Base-by-base conservation (phyloP, 176 grass and related monocot genomes). In the Zoysia pacifica region DNA sequence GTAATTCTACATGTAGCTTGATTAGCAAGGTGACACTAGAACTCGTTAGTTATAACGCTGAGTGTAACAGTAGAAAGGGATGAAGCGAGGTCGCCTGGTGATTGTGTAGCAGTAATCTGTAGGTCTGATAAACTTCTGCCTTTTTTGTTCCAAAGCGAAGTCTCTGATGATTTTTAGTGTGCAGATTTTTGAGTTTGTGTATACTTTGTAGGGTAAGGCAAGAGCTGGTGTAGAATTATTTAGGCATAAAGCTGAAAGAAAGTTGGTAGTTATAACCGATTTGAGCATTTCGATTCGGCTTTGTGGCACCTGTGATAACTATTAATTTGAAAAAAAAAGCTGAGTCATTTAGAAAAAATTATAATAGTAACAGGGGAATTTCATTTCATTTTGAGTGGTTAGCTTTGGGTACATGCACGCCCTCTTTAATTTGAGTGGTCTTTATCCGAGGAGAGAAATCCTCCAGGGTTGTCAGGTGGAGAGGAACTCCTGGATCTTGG, bases 11-110 rank as follows among this genome's bases (percentile, higher is more conserved):
- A 15, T 78, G 82, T 89, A 81, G 73, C 50, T 56, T 77, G 18
- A 62, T 70, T 75, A 63, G 58, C 16, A 35, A 43, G 86, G 77
- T 79, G 64, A 40, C 48, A 75, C 15, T 70, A 19, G 53, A 65
- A 82, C 79, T 49, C 41, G 58, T 79, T 78, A 77, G 78, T 37
- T 73, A 67, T 61, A 61, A 66, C 58, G 71, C 77, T 44, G 85
- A 72, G 76, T 89, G 87, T 89, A 81, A 89, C 73, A 85, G 48
- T 89, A 89, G 87, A 62, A 77, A 73, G 73, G 70, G 28, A 62
- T 62, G 59, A 60, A 46, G 61, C 68, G 78, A 68, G 78, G 83
- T 77, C 61, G 11, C 52, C 67, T 40, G 59, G 47, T 84, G 65
- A 15, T 77, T 40, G 13, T 82, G 82, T 85, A 78, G 78, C 87